These are phyloP conservation scores for Rasamsonia emersonii DNA, from an alignment of 2,329 filamentous ascomycete genomes.

Conservation along the genomic window DNA sequence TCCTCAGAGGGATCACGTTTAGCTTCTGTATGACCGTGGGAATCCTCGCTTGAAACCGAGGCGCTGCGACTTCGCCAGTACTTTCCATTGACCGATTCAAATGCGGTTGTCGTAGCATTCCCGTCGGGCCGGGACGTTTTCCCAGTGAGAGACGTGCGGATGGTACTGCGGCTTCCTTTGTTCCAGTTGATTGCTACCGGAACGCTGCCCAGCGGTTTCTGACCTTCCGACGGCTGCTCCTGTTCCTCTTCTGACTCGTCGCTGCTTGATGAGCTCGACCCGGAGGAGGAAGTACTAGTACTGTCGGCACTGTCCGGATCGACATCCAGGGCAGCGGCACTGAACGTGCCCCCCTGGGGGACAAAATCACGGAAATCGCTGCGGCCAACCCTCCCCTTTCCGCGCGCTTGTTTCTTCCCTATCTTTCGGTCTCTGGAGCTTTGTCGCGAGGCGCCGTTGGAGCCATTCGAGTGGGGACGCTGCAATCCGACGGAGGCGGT, in stretches of 20 bases:
- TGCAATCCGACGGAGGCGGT: constrained; percentile 36
- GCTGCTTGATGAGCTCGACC: constrained; percentile 14
- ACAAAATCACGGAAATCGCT: constrained; percentile 28
- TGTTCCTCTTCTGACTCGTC: constrained; percentile 11
- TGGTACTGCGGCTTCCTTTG: constrained; percentile 30
- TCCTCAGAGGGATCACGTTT: constrained; percentile 1
- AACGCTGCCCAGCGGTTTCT: constrained; percentile 16
- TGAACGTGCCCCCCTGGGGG: constrained; percentile 28
- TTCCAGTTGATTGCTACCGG: constrained; percentile 37
- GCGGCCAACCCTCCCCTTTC: constrained; percentile 13
- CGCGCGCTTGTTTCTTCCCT: constrained; percentile 20
- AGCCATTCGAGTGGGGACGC: constrained; percentile 20
- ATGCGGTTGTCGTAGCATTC: constrained; percentile 14
- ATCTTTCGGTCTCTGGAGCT: constrained; percentile 16
- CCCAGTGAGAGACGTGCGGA: constrained; percentile 35
- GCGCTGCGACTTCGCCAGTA: constrained; percentile 31
- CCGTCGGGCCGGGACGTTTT: constrained; percentile 13
- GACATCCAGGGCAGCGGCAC: constrained; percentile 21
- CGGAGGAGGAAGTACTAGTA: constrained; percentile 21
- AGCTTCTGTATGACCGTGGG: constrained; percentile 4
- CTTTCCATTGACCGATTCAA: constrained; percentile 28
- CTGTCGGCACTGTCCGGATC: constrained; percentile 17
- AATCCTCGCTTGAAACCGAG: constrained; percentile 14
- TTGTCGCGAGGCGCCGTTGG: constrained; percentile 16
- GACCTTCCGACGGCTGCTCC: constrained; percentile 7